These are phyloP conservation scores for Clarkia xantiana DNA, from an alignment of 345 rosid species.

Conservation along the genomic window DNA sequence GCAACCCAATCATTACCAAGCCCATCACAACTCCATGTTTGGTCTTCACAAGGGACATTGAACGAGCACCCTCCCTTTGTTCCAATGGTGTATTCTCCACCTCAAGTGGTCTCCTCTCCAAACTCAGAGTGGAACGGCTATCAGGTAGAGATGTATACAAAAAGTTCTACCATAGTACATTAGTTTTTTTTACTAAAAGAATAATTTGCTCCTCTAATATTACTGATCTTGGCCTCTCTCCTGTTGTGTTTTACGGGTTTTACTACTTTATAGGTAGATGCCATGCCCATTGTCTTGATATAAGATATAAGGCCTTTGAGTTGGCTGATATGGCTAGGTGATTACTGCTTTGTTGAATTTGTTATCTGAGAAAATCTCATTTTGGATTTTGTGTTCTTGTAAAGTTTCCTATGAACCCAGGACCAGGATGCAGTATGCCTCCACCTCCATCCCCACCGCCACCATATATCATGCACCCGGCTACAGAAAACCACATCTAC, in stretches of 20 bases:
- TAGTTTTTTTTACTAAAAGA: too few relatives aligned
- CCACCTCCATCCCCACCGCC: constrained; percentile 35
- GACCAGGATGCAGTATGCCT: constrained; percentile 36
- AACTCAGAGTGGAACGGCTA: constrained; percentile 72
- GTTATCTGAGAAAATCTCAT: not conserved
- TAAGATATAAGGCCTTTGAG: not conserved
- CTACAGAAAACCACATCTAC: constrained; percentile 29
- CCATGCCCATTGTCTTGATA: too few relatives aligned
- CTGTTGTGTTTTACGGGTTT: too few relatives aligned
- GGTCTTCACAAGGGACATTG: constrained; percentile 54
- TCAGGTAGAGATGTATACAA: constrained; percentile 30
- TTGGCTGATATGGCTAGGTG: not conserved
- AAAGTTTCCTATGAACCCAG: constrained; percentile 41
- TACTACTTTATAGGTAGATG: too few relatives aligned
- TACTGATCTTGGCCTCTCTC: too few relatives aligned
- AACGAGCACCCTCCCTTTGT: constrained; percentile 40
- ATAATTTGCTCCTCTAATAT: too few relatives aligned
- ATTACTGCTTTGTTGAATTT: not conserved
- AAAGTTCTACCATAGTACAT: too few relatives aligned
- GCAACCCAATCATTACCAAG: constrained; percentile 34
- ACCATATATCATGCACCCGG: constrained; percentile 23
- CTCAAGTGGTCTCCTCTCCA: constrained; percentile 44
- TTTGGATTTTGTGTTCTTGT: constrained; percentile 12
- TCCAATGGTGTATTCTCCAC: constrained; percentile 47
- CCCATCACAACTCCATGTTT: constrained; percentile 38